Conservation (phyloP, 192 early-diverging fungal species). For the Backusella circina region DNA sequence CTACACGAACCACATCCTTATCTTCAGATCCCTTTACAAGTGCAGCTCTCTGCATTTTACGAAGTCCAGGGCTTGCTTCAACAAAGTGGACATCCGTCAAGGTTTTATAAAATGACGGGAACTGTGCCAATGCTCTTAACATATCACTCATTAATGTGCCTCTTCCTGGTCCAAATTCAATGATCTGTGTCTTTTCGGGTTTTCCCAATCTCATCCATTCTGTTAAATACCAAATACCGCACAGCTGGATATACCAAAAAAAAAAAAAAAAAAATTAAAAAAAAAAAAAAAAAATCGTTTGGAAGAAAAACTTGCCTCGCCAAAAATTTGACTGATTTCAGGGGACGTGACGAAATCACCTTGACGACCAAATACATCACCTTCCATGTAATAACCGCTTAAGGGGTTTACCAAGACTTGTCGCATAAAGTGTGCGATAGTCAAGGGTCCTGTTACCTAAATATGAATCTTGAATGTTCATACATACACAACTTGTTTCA, state of each 20-base stretch:
- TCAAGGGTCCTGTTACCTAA: conserved; percentile 66
- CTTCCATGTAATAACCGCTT: conserved; percentile 92
- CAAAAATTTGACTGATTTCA: conserved; percentile 98
- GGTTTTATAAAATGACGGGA: conserved; percentile 59
- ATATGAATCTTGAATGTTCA: background rate
- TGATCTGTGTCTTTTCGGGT: conserved; percentile 53
- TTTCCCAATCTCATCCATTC: conserved; percentile 75
- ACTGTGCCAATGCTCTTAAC: conserved; percentile 68
- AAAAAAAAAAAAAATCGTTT: too few relatives aligned
- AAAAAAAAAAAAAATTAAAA: too few relatives aligned
- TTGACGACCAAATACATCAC: conserved; percentile 83
- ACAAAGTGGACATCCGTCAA: conserved; percentile 75
- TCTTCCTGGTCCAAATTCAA: conserved; percentile 89
- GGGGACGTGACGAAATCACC: conserved; percentile 97
- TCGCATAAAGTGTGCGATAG: conserved; percentile 87
- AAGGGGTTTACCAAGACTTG: conserved; percentile 81
- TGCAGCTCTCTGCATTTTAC: conserved; percentile 55
- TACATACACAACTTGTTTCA: too few relatives aligned
- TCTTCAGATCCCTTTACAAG: conserved; percentile 39
- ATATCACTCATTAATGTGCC: conserved; percentile 95
- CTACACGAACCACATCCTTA: conserved; percentile 22
- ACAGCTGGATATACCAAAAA: conserved; percentile 54
- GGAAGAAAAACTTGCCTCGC: conserved; percentile 76
- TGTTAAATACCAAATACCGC: conserved; percentile 86
- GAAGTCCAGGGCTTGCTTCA: conserved; percentile 79